phyloP scores from a whole-genome alignment of 2,329 filamentous ascomycete genomes.

The Clarireedia hainanense region DNA sequence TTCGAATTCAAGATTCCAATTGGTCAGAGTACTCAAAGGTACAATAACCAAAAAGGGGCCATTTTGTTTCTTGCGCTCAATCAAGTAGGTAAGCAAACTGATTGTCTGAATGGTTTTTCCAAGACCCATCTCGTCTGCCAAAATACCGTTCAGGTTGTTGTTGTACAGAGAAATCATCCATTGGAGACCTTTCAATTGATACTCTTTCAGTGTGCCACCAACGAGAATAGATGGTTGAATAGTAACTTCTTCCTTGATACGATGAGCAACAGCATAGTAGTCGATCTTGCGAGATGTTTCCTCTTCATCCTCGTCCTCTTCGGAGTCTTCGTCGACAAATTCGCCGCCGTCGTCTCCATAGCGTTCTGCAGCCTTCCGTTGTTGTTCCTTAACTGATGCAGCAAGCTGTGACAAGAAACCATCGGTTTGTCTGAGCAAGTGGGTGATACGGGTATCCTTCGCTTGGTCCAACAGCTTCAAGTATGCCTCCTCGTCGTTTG shows the following conservation, averaged over 20 bases:
- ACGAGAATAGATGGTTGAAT: slow-evolving; percentile 79
- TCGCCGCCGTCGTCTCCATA: slow-evolving; percentile 60
- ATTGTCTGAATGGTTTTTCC: slow-evolving; percentile 99
- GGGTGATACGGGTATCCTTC: slow-evolving; percentile 98
- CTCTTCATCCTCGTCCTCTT: slow-evolving; percentile 62
- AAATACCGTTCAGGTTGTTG: slow-evolving; percentile 98
- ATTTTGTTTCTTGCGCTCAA: slow-evolving; percentile 86
- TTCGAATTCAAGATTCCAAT: slow-evolving; percentile 98
- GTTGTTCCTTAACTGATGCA: slow-evolving; percentile 87
- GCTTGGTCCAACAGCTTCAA: slow-evolving; percentile 95
- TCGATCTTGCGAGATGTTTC: slow-evolving; percentile 77
- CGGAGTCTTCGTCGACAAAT: slow-evolving; percentile 46
- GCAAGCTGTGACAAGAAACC: slow-evolving; percentile 95
- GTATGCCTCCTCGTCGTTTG: slow-evolving; percentile 98
- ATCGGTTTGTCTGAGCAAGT: slow-evolving; percentile 92
- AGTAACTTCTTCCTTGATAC: slow-evolving; percentile 85
- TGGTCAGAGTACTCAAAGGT: slow-evolving; percentile 90
- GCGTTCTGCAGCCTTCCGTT: slow-evolving; percentile 70
- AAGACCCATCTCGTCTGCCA: slow-evolving; percentile 99
- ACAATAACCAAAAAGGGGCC: slow-evolving; percentile 96
- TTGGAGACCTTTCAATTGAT: slow-evolving; percentile 95
- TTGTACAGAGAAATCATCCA: slow-evolving; percentile 99
- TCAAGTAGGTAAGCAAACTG: slow-evolving; percentile 92
- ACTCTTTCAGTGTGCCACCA: slow-evolving; percentile 90
- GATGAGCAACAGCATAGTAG: slow-evolving; percentile 97